phyloP scores from a whole-genome alignment of 768 basidiomycete species.

The Leucosporidium yakuticum region DNA sequence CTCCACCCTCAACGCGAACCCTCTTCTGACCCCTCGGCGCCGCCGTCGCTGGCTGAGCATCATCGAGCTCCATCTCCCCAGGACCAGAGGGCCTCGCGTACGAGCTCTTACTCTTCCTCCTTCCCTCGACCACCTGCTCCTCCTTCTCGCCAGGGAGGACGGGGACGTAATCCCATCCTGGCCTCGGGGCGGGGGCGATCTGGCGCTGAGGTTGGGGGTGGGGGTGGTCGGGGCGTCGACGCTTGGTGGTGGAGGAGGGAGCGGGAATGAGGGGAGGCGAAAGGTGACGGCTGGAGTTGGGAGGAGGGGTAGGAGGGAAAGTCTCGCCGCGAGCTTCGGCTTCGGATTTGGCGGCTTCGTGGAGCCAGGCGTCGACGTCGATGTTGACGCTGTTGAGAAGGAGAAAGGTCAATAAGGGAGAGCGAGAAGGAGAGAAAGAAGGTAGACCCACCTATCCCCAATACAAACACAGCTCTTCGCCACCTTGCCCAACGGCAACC shows the following conservation, averaged over 20 bases:
- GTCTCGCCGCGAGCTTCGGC: constrained; percentile 54
- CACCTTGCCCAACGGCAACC: constrained; percentile 78
- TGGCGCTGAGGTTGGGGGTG: too few species aligned
- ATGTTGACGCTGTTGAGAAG: constrained; percentile 78
- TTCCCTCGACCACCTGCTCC: too few species aligned
- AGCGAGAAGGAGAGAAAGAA: neutral
- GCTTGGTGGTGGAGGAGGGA: neutral
- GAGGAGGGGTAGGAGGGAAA: constrained; percentile 35
- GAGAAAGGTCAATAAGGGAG: neutral
- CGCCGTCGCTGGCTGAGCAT: too few species aligned
- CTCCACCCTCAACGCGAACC: too few species aligned
- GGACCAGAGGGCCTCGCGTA: too few species aligned
- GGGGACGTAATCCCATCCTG: too few species aligned
- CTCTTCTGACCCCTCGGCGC: too few species aligned
- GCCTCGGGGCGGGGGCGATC: too few species aligned
- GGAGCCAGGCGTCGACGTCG: constrained; percentile 79
- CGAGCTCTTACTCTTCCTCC: too few species aligned
- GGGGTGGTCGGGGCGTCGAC: neutral
- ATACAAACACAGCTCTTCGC: constrained; percentile 52
- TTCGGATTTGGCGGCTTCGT: constrained; percentile 56
- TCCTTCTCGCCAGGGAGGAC: too few species aligned
- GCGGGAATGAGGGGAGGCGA: neutral
- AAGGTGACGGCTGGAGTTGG: neutral
- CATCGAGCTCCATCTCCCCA: too few species aligned
- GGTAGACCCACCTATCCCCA: constrained; percentile 43